These are phyloP conservation scores for Penicillium polonicum DNA, from an alignment of 2,329 filamentous ascomycete species.

Conservation along the genomic window DNA sequence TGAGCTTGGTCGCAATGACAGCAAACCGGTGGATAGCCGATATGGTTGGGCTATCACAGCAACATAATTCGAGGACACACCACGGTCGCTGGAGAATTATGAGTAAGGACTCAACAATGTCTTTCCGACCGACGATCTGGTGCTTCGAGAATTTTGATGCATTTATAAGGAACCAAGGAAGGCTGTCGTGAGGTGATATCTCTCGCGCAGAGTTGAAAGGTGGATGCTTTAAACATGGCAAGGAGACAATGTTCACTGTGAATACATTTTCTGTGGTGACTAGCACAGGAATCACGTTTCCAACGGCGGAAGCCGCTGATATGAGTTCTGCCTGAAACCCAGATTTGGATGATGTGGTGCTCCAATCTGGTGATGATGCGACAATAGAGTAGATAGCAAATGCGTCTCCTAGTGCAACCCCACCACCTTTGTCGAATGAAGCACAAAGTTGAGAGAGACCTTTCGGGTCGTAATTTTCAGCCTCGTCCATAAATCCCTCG, in stretches of 20 bases:
- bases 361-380: neutral
- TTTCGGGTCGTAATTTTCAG: neutral
- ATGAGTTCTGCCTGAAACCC: neutral
- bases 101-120: neutral
- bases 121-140: neutral
- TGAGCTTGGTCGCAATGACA: neutral
- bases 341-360: neutral
- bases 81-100: neutral
- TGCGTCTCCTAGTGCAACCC: constrained; percentile 6
- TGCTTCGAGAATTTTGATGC: neutral
- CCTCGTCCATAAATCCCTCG: neutral
- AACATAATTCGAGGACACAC: constrained; percentile 1
- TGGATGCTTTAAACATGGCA: neutral
- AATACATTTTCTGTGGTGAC: neutral
- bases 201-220: neutral
- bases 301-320: neutral
- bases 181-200: neutral
- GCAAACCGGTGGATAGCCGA: neutral
- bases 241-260: neutral
- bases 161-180: constrained; percentile 1
- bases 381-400: constrained; percentile 14
- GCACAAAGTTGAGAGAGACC: constrained; percentile 5
- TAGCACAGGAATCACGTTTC: neutral
- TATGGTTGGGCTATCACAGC: neutral
- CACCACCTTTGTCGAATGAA: constrained; percentile 6